Evolutionary conservation across 2,329 filamentous ascomycete species (phyloP), one percentile per base, ranked within the genome.

Genomic region (Ophiocordyceps camponoti-saundersi): DNA sequence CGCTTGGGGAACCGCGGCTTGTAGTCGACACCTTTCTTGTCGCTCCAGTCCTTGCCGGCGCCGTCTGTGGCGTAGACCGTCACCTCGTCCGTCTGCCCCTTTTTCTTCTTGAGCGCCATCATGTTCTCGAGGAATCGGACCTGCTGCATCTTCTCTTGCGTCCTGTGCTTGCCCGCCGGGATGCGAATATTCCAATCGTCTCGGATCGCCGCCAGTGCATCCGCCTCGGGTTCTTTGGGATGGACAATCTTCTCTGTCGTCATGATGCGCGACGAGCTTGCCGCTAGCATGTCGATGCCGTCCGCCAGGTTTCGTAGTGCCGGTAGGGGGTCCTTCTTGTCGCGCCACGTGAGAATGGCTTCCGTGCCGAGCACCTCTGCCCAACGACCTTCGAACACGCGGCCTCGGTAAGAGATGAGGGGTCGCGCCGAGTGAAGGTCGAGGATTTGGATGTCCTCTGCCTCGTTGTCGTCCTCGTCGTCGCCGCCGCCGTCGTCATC

Each of bases 331-430:
- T 47, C 20, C 4, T 26, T 18, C 15, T 48, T 47, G 39, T 63
- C 55, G 46, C 70, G 73, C 16, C 63, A 64, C 1, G 71, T 72
- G 55, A 95, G 82, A 41, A 94, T 75, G 52, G 89, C 67, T 53
- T 93, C 86, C 0, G 88, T 94, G 34, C 90, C 90, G 42, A 94
- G 76, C 49, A 87, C 82, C 50, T 85, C 79, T 12, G 78, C 75
- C 90, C 90, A 96, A 43, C 77, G 67, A 52, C 87, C 90, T 52
- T 78, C 79, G 59, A 89, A 92, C 21, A 93, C 68, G 51, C 81
- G 77, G 29, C 83, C 84, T 48, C 82, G 75, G 63, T 93, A 93
- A 21, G 83, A 82, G 49, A 95, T 72, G 26, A 95, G 67, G 0
- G 90, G 90, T 44, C 84, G 82, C 2, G 66, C 57, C 1, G 81